phyloP scores from a whole-genome alignment of 2,329 filamentous ascomycete genomes.

The Fusarium abutilonis region DNA sequence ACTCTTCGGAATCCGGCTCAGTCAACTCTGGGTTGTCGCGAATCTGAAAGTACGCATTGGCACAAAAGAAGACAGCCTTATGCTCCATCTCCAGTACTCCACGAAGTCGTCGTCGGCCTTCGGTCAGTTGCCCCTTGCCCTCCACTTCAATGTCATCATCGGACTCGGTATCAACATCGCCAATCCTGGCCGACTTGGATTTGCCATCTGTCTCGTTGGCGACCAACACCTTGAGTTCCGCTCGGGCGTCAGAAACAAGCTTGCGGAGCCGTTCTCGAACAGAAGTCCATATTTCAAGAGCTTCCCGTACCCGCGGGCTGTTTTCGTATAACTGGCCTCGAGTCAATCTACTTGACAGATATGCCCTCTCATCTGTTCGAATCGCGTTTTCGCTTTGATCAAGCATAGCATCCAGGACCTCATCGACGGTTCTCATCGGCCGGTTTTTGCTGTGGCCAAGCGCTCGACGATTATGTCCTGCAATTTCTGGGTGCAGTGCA shows the following conservation, averaged over 20 bases:
- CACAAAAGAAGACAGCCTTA: constrained; percentile 83
- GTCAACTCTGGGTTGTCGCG: constrained; percentile 75
- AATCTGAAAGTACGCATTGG: constrained; percentile 84
- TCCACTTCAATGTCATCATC: constrained; percentile 51
- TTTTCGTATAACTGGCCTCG: constrained; percentile 84
- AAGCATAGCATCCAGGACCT: constrained; percentile 92
- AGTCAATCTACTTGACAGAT: constrained; percentile 71
- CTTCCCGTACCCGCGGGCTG: constrained; percentile 71
- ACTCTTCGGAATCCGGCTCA: constrained; percentile 72
- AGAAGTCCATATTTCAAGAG: constrained; percentile 74
- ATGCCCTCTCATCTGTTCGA: constrained; percentile 73
- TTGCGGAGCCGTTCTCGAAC: constrained; percentile 60
- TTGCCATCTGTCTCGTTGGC: constrained; percentile 22
- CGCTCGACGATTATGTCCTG: constrained; percentile 70
- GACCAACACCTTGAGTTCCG: constrained; percentile 65
- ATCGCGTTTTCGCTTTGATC: constrained; percentile 79
- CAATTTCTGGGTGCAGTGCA: constrained; percentile 86
- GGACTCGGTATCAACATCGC: constrained; percentile 40
- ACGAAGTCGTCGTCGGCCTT: constrained; percentile 72
- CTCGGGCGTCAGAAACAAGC: constrained; percentile 71
- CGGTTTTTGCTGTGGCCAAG: constrained; percentile 70
- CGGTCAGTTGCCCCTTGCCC: constrained; percentile 58
- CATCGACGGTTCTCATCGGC: constrained; percentile 81
- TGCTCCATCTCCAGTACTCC: constrained; percentile 82
- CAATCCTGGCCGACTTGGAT: constrained; percentile 5